Evolutionary conservation across 805 yeast species (phyloP), one percentile per base, ranked within the genome.

Genomic region (Lipomyces kockii): DNA sequence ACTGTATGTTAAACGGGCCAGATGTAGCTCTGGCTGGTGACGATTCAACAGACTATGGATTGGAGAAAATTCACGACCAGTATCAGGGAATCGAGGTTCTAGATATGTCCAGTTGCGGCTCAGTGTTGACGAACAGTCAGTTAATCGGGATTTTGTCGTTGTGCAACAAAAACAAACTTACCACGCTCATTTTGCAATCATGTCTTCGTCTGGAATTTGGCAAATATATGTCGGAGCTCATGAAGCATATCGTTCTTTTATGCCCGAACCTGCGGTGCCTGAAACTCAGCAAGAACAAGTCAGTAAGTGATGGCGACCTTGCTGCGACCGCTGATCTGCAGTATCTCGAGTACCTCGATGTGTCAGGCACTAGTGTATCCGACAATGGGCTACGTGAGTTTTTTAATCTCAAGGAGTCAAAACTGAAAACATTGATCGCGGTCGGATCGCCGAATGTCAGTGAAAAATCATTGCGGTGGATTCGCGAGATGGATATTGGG

Each of bases 141-240:
- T 52, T 65, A 39, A 35, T 61, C 43, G 55, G 52, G 9, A 61
- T 65, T 11, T 49, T 65, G 60, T 2, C 53, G 27, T 43, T 65
- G 54, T 65, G 68, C 56, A 37, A 46, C 35, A 25, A 43, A 14
- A 17, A 27, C 43, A 35, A 56, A 22, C 60, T 65, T 20, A 55
- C 35, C 3, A 55, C 61, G 35, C 62, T 65, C 3, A 55, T 32
- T 27, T 54, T 65, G 9, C 65, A 61, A 46, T 52, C 63, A 4
- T 65, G 68, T 32, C 27, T 39, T 34, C 59, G 65, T 14, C 55
- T 65, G 12, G 68, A 65, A 51, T 65, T 61, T 61, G 68, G 65
- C 25, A 61, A 58, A 27, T 53, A 65, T 34, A 52, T 64, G 62
- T 65, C 64, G 37, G 68, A 65, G 54, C 60, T 65, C 37, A 58